Conservation (phyloP, 768 basidiomycete genomes). For the Termitomyces sp. region DNA sequence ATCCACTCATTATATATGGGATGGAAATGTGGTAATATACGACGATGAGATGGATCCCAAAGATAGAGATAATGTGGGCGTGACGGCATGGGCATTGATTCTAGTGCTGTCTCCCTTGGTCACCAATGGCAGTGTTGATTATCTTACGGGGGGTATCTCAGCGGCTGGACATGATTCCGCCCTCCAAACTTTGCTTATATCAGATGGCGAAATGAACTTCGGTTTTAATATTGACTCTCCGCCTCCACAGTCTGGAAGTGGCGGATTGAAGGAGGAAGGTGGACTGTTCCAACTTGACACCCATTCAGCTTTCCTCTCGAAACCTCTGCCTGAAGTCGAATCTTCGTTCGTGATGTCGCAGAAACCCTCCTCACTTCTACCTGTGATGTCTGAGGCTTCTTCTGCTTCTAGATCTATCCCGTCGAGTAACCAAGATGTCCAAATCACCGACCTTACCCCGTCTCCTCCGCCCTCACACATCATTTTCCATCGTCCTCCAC, state of each 20-base stretch:
- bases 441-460: constrained; percentile 40
- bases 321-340: constrained; percentile 55
- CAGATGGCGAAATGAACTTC: constrained; percentile 28
- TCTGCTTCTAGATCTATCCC: constrained; percentile 20
- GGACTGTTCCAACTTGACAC: constrained; percentile 73
- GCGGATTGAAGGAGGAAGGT: constrained; percentile 26
- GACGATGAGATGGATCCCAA: constrained; percentile 72
- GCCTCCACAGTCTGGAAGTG: constrained; percentile 16
- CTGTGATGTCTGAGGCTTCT: constrained; percentile 48
- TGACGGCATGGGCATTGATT: constrained; percentile 69
- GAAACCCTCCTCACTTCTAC: constrained; percentile 38
- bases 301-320: constrained; percentile 41
- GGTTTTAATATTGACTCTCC: constrained; percentile 16
- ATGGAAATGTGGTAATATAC: constrained; percentile 72
- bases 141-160: constrained; percentile 68
- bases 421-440: constrained; percentile 1
- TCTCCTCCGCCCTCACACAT: constrained; percentile 67
- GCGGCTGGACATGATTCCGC: constrained; percentile 53
- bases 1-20: constrained; percentile 46
- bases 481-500: constrained; percentile 43
- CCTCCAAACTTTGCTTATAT: constrained; percentile 46
- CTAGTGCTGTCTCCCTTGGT: constrained; percentile 57
- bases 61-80: constrained; percentile 46
- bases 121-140: constrained; percentile 49
- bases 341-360: constrained; percentile 29